Conservation (phyloP, 805 yeast species). For the Brettanomyces custersianus region DNA sequence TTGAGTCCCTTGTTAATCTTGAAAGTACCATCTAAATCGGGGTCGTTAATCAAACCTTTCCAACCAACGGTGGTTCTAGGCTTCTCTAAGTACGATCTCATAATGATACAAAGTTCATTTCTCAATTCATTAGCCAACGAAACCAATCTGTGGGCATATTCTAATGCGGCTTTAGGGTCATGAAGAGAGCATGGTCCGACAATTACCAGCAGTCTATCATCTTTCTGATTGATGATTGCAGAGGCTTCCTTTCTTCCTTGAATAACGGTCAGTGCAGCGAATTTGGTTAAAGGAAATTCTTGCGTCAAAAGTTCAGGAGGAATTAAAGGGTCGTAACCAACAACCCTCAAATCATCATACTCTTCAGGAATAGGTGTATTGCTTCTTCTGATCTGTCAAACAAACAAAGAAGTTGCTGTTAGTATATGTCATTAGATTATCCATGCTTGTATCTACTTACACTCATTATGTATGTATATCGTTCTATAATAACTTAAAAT, state of each 20-base stretch:
- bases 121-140: conserved; percentile 59
- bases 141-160: conserved; percentile 67
- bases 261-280: conserved; percentile 54
- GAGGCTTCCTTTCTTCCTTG: conserved; percentile 74
- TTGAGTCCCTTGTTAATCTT: conserved; percentile 92
- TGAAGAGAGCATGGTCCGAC: conserved; percentile 98
- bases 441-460: too few relatives aligned
- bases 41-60: conserved; percentile 97
- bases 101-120: conserved; percentile 72
- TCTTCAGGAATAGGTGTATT: conserved; percentile 54
- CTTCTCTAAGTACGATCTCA: conserved; percentile 97
- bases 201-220: conserved; percentile 78
- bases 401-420: neutral
- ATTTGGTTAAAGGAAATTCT: conserved; percentile 61
- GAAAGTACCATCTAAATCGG: conserved; percentile 86
- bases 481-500: too few relatives aligned
- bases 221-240: conserved; percentile 61
- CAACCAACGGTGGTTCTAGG: conserved; percentile 99
- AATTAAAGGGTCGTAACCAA: conserved; percentile 89
- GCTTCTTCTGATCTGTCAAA: neutral
- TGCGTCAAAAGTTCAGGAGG: conserved; percentile 87
- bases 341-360: conserved; percentile 63
- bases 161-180: conserved; percentile 82
- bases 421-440: too few relatives aligned
- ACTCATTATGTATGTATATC: too few relatives aligned